These are phyloP conservation scores for Fusarium coffeatum DNA, from an alignment of 2,329 filamentous ascomycete genomes.

Conservation along the genomic window DNA sequence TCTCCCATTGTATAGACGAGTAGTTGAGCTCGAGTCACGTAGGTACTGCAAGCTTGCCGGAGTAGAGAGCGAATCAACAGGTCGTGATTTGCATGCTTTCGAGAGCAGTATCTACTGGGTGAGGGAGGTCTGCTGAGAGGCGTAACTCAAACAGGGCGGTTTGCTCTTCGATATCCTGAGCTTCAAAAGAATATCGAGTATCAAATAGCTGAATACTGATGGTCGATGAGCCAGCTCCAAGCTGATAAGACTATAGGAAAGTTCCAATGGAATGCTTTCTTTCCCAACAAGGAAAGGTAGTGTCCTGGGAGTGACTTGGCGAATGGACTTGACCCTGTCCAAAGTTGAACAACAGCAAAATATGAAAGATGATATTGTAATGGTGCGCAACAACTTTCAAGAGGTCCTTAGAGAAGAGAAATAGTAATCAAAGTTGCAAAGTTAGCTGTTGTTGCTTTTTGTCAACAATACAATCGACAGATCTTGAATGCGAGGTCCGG, in stretches of 20 bases:
- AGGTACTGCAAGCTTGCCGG: constrained; percentile 20
- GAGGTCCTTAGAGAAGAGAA: background rate
- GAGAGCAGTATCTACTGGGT: constrained; percentile 16
- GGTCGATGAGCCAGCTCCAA: background rate
- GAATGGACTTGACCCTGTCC: constrained; percentile 28
- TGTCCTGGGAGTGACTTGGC: constrained; percentile 24
- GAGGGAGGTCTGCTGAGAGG: constrained; percentile 9
- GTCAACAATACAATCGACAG: constrained; percentile 23
- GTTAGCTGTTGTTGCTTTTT: constrained; percentile 13
- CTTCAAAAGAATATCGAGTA: constrained; percentile 14
- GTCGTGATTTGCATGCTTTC: constrained; percentile 42
- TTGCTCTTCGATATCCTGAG: constrained; percentile 19
- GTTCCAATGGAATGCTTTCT: constrained; percentile 7
- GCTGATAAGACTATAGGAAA: background rate
- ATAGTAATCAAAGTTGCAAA: constrained; percentile 1
- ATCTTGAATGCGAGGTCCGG: constrained; percentile 35
- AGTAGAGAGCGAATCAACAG: constrained; percentile 10
- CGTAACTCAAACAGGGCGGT: constrained; percentile 13
- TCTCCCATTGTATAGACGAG: constrained; percentile 60
- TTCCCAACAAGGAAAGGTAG: constrained; percentile 28
- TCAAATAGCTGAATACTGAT: background rate
- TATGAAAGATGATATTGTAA: constrained; percentile 16
- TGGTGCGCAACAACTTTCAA: background rate
- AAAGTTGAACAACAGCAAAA: constrained; percentile 35
- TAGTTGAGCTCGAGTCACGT: constrained; percentile 8